A percentile compares a stretch with the other conserved stretches of the same genome.
Evolutionary conservation across 768 basidiomycete genomes (phyloP).

Genomic region (Rhodocollybia butyracea): DNA sequence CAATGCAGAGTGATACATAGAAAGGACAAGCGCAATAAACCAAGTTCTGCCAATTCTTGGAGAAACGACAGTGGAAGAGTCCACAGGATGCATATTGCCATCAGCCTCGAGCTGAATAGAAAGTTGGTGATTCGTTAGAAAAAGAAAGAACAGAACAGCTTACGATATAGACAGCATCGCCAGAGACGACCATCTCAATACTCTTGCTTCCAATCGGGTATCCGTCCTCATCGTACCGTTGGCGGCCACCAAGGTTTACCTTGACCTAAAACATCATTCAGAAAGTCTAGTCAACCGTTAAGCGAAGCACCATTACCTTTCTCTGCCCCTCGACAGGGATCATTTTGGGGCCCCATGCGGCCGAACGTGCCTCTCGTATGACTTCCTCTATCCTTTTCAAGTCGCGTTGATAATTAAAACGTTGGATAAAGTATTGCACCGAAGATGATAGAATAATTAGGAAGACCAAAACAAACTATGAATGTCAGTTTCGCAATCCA

Average conservation of each 20-base stretch:
- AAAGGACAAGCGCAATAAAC: slow-evolving; percentile 52
- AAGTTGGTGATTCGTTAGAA: not conserved
- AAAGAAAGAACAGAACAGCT: not conserved
- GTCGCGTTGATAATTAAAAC: slow-evolving; percentile 74
- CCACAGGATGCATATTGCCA: slow-evolving; percentile 55
- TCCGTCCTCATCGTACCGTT: slow-evolving; percentile 54
- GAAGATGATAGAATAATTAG: slow-evolving; percentile 72
- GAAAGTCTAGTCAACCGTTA: not conserved
- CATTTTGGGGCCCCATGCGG: slow-evolving; percentile 83
- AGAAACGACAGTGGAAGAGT: slow-evolving; percentile 51
- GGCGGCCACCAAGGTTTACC: slow-evolving; percentile 59
- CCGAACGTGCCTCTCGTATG: slow-evolving; percentile 55
- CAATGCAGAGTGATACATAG: slow-evolving; percentile 13
- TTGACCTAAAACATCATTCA: slow-evolving; percentile 48
- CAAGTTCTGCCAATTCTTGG: slow-evolving; percentile 69
- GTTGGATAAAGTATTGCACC: slow-evolving; percentile 79
- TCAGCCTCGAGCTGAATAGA: slow-evolving; percentile 53
- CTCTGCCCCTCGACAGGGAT: slow-evolving; percentile 58
- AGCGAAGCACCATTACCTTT: slow-evolving; percentile 55
- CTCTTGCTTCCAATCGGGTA: slow-evolving; percentile 41
- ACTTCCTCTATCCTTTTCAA: slow-evolving; percentile 63
- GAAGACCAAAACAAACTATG: slow-evolving; percentile 75
- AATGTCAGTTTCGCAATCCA: not conserved
- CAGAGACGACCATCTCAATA: slow-evolving; percentile 83
- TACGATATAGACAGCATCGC: slow-evolving; percentile 71